phyloP scores from a whole-genome alignment of 305 asterid genomes.

The Fraxinus ornus region DNA sequence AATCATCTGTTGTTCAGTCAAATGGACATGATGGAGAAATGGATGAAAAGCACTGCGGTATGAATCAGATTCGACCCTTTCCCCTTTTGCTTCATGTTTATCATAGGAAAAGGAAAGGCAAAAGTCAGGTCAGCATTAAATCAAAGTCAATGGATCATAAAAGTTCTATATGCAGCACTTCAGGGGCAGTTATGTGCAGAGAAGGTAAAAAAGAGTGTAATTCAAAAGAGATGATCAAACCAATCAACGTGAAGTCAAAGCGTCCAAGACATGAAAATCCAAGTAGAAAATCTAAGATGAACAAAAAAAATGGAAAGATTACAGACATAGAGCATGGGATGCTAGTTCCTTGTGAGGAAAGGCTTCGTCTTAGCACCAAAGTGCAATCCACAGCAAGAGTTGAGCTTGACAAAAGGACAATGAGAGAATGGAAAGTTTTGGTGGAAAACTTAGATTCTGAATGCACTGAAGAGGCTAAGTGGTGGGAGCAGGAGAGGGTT shows the following conservation, averaged over 20 bases:
- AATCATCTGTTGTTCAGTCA: not conserved
- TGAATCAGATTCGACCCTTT: not conserved
- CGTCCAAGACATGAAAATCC: not conserved
- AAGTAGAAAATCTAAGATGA: not conserved
- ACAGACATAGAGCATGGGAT: slow-evolving; percentile 1
- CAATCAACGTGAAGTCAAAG: not conserved
- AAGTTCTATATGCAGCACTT: not conserved
- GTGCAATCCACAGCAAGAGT: slow-evolving; percentile 18
- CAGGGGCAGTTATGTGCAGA: not conserved
- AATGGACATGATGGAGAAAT: not conserved
- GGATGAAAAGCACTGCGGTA: not conserved
- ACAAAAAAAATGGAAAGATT: not conserved
- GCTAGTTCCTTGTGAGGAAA: slow-evolving; percentile 6
- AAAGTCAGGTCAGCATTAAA: not conserved
- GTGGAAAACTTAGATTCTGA: not conserved
- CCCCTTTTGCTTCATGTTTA: not conserved
- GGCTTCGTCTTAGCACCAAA: not conserved
- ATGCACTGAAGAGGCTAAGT: not conserved
- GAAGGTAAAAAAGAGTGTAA: not conserved
- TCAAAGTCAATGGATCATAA: not conserved
- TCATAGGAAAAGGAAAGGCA: slow-evolving; percentile 1
- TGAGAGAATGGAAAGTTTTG: slow-evolving; percentile 15
- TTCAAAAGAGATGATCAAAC: not conserved
- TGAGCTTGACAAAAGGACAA: slow-evolving; percentile 22
- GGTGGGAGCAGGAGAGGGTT: slow-evolving; percentile 23